phyloP scores from a whole-genome alignment of 148 eudicot genomes.

The Amaranthus palmeri region DNA sequence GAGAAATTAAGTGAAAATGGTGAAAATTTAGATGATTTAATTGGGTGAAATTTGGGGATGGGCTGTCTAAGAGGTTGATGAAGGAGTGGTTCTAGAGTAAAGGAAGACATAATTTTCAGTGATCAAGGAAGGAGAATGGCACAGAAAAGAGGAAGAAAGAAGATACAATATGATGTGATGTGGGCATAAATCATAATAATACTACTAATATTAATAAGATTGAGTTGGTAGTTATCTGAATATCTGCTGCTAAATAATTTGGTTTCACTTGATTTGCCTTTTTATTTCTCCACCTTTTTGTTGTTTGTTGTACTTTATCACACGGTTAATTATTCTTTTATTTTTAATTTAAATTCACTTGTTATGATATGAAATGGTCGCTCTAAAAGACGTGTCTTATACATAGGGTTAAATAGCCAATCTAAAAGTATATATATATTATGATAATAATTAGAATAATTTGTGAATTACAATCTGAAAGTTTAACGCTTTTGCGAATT shows the following conservation, averaged over 20 bases:
- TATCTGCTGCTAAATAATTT: neutral
- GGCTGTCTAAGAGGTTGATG: constrained; percentile 23
- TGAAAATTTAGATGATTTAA: constrained; percentile 12
- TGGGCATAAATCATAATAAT: neutral
- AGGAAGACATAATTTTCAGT: constrained; percentile 34
- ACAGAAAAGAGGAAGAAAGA: neutral
- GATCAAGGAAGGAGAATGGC: neutral
- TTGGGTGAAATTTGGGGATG: constrained; percentile 23
- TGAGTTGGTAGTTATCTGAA: neutral
- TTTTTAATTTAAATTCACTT: no score
- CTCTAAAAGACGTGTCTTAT: no score
- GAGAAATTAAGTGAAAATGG: constrained; percentile 27
- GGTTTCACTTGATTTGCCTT: neutral
- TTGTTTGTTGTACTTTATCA: neutral
- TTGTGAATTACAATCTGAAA: no score
- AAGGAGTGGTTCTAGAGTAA: constrained; percentile 40
- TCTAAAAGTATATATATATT: no score
- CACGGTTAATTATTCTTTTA: no score
- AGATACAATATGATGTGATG: neutral
- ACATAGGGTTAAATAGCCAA: no score
- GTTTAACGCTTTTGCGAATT: no score
- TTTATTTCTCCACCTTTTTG: neutral
- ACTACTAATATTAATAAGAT: neutral
- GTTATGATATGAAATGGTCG: no score
- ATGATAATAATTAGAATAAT: no score